Base-by-base conservation (phyloP, 768 basidiomycete genomes). In the Phlebiopsis gigantea region DNA sequence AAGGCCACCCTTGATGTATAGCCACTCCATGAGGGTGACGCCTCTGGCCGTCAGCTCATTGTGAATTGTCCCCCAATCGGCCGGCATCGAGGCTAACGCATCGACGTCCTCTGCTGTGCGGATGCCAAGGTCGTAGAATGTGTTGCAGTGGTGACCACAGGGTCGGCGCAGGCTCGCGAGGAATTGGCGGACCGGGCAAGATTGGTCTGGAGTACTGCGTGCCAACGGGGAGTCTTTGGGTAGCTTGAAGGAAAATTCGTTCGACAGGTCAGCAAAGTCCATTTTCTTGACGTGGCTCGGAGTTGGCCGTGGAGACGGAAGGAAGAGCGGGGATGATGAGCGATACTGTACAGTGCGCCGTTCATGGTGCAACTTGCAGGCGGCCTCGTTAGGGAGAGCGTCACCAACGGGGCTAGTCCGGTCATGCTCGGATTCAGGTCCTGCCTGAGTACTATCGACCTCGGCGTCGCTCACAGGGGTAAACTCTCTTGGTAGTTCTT, bases 11-110 rank as follows among this genome's bases (percentile, higher is more conserved):
- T 57, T 51, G 57, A 57, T 31, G 34, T 31, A 57, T 15, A 57
- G 50, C 57, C 57, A 57, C 5, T 57, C 57, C 49, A 57, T 51
- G 43, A 52, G n/a, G 1, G 39, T 52, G 19, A 57, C 29, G 10
- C 19, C 25, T 28, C 26, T 43, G 15, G 3, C 17, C 28, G 26
- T 2, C 41, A 51, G 39, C 39, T 43, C 17, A 5, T 14, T 19
- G 5, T 14, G 17, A 3, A 50, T 17, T 9, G 12, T 44, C 2
- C 34, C 44, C 48, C 49, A 50, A 1, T 46, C 43, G 17, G 19
- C 24, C 22, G 44, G 22, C 28, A 39, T 45, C 8, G 9, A 12
- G 10, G 57, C 7, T 7, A 57, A 24, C 10, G 22, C 24, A 8
- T 31, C 24, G 8, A 57, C 12, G 21, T 57, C 49, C 19, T 53